Base-by-base conservation (phyloP, 306 rosid species). In the Prunus padus region DNA sequence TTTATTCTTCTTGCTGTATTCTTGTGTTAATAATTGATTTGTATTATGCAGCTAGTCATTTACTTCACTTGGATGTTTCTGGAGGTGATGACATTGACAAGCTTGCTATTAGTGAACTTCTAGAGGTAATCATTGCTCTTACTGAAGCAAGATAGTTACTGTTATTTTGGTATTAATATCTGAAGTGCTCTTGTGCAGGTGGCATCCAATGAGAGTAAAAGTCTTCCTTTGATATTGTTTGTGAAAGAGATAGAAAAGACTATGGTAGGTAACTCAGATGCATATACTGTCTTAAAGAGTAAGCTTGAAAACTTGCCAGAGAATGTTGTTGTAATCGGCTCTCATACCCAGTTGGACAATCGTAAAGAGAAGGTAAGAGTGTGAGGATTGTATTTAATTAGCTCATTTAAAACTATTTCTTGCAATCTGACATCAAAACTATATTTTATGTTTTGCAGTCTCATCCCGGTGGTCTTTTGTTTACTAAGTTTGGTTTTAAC, bases 201-300 rank as follows among this genome's bases (percentile, higher is more conserved):
- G 76, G 91, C 83, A 63, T 84, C 87, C 26, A 83, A 78, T 71
- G 88, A 90, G 85, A 84, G 98, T 80, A 90, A 76, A 86, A 80
- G 46, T 65, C 79, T 83, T 75, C 86, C 96, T 18, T 81, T 95
- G 33, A 89, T 95, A 71, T 69, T 95, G 84, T 95, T 95, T 73
- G 67, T 95, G 74, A 95, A 95, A 87, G 98, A 90, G 76, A 72
- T 95, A 64, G 98, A 92, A 81, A 95, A 92, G 89, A 88, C 91
- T 25, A 72, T 92, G 78, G 83, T 76, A 46, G 95, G 93, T 42
- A 87, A 77, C 83, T 81, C 88, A 9, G 98, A 90, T 74, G 81
- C 86, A 33, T 83, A 81, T 75, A 25, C 84, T 16, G 62, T 82
- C 82, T 82, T 94, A 66, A 92, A 86, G 82, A 86, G 75, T 83